Percentiles rank a stretch among this genome's conserved stretches.
Evolutionary conservation across 1,139 yeast genomes (phyloP).

Genomic region (Kazachstania sp.): DNA sequence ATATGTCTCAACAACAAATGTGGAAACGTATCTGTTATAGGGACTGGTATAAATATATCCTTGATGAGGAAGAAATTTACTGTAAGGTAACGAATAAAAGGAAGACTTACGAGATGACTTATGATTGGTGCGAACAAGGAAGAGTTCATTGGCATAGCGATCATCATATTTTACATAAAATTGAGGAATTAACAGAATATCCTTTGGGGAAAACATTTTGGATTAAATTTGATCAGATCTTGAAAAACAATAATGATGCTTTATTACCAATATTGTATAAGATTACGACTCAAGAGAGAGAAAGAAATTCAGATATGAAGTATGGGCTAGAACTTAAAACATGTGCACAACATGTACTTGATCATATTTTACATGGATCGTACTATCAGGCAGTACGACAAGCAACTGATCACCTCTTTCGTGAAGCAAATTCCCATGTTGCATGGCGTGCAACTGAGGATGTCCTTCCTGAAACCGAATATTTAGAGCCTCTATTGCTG

Average conservation of each 20-base stretch:
- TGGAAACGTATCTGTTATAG: not conserved
- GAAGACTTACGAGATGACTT: not conserved
- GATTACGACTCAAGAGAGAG: not conserved
- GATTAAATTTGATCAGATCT: not conserved
- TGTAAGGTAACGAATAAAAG: not conserved
- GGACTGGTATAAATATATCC: not conserved
- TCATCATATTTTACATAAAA: not conserved
- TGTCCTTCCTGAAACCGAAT: no score
- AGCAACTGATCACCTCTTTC: constrained; percentile 14
- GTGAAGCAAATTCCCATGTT: constrained; percentile 19
- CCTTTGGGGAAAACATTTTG: not conserved
- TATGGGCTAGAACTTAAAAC: not conserved
- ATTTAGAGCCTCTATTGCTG: constrained; percentile 16
- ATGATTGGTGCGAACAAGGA: not conserved
- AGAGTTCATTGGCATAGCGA: not conserved
- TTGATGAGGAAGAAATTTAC: not conserved
- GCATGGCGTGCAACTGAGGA: no score
- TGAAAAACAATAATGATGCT: not conserved
- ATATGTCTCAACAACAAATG: not conserved
- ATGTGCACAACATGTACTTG: constrained; percentile 1
- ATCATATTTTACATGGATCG: not conserved
- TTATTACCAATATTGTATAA: constrained; percentile 2
- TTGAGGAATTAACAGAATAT: not conserved
- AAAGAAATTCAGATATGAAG: not conserved
- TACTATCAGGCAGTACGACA: not conserved